Evolutionary conservation across 805 yeast genomes (phyloP), one percentile per base, ranked within the genome.

Genomic region (Candida cerambycidarum): DNA sequence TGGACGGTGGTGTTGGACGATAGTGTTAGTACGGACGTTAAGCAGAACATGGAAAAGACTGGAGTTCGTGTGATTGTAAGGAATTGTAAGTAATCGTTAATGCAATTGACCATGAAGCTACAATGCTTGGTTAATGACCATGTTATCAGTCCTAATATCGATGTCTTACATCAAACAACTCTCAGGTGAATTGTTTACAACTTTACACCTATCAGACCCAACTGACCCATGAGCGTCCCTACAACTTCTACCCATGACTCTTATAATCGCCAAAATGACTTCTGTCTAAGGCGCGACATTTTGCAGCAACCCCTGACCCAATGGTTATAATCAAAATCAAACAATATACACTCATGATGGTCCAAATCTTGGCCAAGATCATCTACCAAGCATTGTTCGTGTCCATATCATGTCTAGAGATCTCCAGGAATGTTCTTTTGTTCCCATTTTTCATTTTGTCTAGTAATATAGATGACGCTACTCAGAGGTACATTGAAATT

Each of bases 401-500:
- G 17, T 17, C 33, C 11, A 36, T 42, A 3, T 42, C 41, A 7
- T 23, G 32, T 18, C 25, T 42, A 14, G 44, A 42, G 18, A 23
- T 42, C 11, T 10, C 32, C n/a, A 6, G 44, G n/a, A 42, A 42
- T 32, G 14, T 36, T 4, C 21, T 42, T 6, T 32, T 42, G 33
- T 14, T 42, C 25, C 44, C 44, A n/a, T 42, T 29, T 15, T 42
- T 42, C 14, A 16, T 31, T 3, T 23, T 42, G 10, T 23, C 35
- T 11, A 14, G 31, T 25, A 24, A 42, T 19, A 24, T 37, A 2
- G 35, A 42, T 17, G 39, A 33, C 16, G 41, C 41, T 3, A 37
- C 38, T 12, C 40, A 36, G 32, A 30, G 41, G 33, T 42, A 24
- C 13, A 9, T 36, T n/a, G 44, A 42, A 32, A 25, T 42, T 7